A percentile compares a stretch with the other conserved stretches of the same genome.
These are phyloP conservation scores for Dichomitus squalens DNA, from an alignment of 1,284 basidiomycete genomes.

Conservation along the genomic window DNA sequence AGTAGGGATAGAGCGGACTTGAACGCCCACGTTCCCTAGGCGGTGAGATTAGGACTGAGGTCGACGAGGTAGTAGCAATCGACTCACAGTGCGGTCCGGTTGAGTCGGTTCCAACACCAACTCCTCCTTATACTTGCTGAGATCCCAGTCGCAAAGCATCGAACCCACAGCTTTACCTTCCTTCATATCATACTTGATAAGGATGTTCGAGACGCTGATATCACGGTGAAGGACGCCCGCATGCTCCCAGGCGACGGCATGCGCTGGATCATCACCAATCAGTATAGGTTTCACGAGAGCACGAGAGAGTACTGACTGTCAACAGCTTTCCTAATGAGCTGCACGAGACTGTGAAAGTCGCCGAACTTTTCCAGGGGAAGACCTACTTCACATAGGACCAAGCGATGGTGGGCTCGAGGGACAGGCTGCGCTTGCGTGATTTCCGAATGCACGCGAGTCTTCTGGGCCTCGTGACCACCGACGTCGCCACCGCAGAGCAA, in stretches of 20 bases:
- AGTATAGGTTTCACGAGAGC: no score
- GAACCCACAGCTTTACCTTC: background rate
- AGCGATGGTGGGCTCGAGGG: slow-evolving; percentile 1
- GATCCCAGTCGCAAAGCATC: slow-evolving; percentile 13
- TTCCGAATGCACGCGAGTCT: background rate
- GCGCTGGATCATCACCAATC: background rate
- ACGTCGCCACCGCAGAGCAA: slow-evolving; percentile 13
- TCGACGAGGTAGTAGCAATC: background rate
- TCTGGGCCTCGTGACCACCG: background rate
- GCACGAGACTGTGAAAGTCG: background rate
- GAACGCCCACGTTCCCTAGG: slow-evolving; percentile 12
- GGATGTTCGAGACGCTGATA: slow-evolving; percentile 10
- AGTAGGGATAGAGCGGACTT: slow-evolving; percentile 1
- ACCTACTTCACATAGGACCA: background rate
- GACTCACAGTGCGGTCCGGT: background rate
- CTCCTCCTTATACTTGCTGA: background rate
- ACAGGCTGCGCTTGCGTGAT: background rate
- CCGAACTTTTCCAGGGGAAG: background rate
- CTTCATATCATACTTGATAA: background rate
- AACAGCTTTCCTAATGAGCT: background rate
- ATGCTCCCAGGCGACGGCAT: slow-evolving; percentile 5
- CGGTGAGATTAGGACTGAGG: background rate
- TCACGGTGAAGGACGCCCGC: slow-evolving; percentile 1
- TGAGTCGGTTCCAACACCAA: background rate
- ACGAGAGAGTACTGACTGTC: background rate